These are phyloP conservation scores for Alternaria dauci DNA, from an alignment of 2,329 filamentous ascomycete species.

Conservation along the genomic window DNA sequence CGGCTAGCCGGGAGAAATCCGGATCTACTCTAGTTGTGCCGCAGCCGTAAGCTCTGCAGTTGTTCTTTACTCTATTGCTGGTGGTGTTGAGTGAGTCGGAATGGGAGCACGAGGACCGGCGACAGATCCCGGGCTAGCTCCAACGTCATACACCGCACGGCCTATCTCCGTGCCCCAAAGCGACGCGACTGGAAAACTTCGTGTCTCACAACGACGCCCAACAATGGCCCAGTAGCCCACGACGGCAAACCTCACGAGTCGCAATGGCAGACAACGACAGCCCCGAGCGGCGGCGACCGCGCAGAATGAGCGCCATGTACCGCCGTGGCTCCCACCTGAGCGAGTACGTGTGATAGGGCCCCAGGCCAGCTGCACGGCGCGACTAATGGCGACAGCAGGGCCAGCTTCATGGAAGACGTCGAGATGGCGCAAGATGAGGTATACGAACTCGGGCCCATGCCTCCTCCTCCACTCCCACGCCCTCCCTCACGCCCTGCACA, in stretches of 20 bases:
- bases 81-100: not conserved
- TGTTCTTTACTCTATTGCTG: not conserved
- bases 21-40: rapidly evolving
- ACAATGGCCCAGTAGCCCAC: constrained; percentile 28
- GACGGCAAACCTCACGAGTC: constrained; percentile 2
- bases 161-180: constrained; percentile 2
- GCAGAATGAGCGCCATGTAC: constrained; percentile 61
- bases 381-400: constrained; percentile 24
- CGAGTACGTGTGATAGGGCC: constrained; percentile 44
- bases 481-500: constrained; percentile 20
- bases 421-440: constrained; percentile 99
- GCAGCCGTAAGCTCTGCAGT: not conserved
- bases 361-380: constrained; percentile 2
- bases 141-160: constrained; percentile 18
- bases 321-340: constrained; percentile 72
- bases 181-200: constrained; percentile 18
- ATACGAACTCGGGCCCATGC: constrained; percentile 44
- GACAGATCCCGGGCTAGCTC: constrained; percentile 12
- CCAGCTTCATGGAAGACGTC: constrained; percentile 89
- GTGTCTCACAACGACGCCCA: constrained; percentile 1
- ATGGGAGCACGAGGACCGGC: not conserved
- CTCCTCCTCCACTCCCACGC: not conserved
- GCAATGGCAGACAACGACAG: constrained; percentile 46
- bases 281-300: constrained; percentile 46
- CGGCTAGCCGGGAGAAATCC: not conserved